Percentiles rank a stretch among this genome's conserved stretches.
These are phyloP conservation scores for Xerocomus potaroensis DNA, from an alignment of 768 basidiomycete genomes.

Conservation along the genomic window DNA sequence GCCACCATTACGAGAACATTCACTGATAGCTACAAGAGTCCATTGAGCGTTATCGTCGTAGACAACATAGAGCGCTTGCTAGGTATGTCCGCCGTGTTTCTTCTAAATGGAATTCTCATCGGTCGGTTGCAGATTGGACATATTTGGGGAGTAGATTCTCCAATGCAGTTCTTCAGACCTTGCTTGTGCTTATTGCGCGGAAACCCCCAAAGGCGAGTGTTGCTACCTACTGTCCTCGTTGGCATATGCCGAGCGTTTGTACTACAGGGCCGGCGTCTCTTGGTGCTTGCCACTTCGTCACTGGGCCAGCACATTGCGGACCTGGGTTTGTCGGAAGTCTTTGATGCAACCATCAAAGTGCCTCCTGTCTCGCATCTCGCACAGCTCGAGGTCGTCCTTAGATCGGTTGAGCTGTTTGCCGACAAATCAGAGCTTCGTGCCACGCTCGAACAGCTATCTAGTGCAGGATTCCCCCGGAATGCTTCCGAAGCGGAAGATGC, in stretches of 20 bases:
- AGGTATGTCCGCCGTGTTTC: slow-evolving; percentile 45
- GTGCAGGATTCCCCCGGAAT: slow-evolving; percentile 60
- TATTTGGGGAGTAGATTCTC: slow-evolving; percentile 97
- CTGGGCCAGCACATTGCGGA: slow-evolving; percentile 81
- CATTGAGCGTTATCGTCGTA: slow-evolving; percentile 91
- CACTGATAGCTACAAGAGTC: slow-evolving; percentile 95
- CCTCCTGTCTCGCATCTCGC: slow-evolving; percentile 72
- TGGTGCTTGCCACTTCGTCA: slow-evolving; percentile 91
- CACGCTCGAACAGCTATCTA: slow-evolving; percentile 62
- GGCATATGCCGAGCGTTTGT: slow-evolving; percentile 9
- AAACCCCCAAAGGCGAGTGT: slow-evolving; percentile 82
- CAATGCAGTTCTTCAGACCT: slow-evolving; percentile 84
- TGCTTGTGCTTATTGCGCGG: slow-evolving; percentile 83
- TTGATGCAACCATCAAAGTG: slow-evolving; percentile 83
- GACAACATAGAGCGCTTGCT: slow-evolving; percentile 92
- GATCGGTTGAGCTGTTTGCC: slow-evolving; percentile 74
- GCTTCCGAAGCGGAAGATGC: slow-evolving; percentile 40
- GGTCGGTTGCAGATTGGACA: slow-evolving; percentile 73
- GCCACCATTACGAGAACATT: slow-evolving; percentile 89
- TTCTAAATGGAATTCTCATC: slow-evolving; percentile 5
- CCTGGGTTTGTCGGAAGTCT: slow-evolving; percentile 83
- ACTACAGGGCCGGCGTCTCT: slow-evolving; percentile 77
- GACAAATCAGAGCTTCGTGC: slow-evolving; percentile 46
- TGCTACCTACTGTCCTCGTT: not conserved
- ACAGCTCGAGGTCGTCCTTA: slow-evolving; percentile 72